Evolutionary conservation across 2,329 filamentous ascomycete species (phyloP).

Genomic region (Rhinocladiella mackenziei): DNA sequence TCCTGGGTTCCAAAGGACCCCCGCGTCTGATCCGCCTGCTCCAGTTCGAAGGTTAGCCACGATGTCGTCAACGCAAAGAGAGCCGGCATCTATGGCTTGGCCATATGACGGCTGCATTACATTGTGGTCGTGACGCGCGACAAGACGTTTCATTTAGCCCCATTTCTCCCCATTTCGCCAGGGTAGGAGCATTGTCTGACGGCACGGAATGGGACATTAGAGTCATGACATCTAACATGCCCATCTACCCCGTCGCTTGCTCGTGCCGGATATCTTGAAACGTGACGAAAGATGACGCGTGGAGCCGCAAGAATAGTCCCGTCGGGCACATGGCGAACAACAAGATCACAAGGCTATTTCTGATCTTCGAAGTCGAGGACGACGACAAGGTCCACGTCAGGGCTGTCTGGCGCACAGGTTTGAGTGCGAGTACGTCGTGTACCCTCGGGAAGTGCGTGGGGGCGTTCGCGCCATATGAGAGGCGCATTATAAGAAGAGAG

Average conservation of each 20-base stretch:
- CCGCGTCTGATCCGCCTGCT: constrained; percentile 20
- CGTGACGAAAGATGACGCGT: constrained; percentile 12
- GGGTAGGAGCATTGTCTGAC: constrained; percentile 16
- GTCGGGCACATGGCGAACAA: constrained; percentile 18
- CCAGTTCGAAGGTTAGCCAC: constrained; percentile 18
- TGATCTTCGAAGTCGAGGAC: constrained; percentile 24
- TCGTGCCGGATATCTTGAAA: constrained; percentile 20
- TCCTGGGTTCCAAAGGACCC: constrained; percentile 20
- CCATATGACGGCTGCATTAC: constrained; percentile 22
- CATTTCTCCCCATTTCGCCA: constrained; percentile 22
- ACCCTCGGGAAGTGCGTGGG: constrained; percentile 6
- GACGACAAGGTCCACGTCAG: constrained; percentile 17
- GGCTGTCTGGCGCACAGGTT: constrained; percentile 1
- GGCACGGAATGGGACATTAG: constrained; percentile 22
- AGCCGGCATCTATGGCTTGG: constrained; percentile 17
- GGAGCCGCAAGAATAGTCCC: constrained; percentile 9
- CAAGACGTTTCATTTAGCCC: no score
- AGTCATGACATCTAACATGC: constrained; percentile 18
- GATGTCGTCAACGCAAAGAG: constrained; percentile 19
- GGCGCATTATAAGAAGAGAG: no score
- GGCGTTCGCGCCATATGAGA: constrained; percentile 1
- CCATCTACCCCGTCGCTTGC: constrained; percentile 15
- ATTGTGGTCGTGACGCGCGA: constrained; percentile 14
- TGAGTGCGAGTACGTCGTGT: constrained; percentile 6
- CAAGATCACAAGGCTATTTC: constrained; percentile 15